Evolutionary conservation across 805 yeast genomes (phyloP), one percentile per base, ranked within the genome.

Genomic region (Pichia ethanolica): DNA sequence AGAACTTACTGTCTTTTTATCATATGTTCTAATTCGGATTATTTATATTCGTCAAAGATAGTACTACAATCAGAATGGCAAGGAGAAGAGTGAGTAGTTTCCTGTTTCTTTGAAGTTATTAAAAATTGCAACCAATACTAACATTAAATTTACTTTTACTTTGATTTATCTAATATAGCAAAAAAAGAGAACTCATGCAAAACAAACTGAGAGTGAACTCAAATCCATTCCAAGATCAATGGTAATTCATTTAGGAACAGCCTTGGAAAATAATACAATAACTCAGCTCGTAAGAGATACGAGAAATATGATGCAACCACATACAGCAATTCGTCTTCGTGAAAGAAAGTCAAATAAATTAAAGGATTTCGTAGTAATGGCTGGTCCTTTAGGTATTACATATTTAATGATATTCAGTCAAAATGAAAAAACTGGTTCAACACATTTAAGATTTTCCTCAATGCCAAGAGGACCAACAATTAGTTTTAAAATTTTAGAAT

Each of bases 341-440:
- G 99, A 93, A 68, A 75, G 98, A 45, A 88, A 87, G 63, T 73
- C 87, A 38, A 93, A 93, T 67, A 86, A 82, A 62, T 73, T 93
- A 56, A 88, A 86, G 65, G 99, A 91, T 69, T 93, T 86, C 59
- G 78, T 90, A n/a, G 96, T 89, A n/a, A 90, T 93, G 97, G 87
- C 97, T 37, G 98, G 98, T 6, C 98, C 98, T 12, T 72, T 93
- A 41, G 96, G 96, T 30, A 96, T 93, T 26, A 77, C 91, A 7
- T 96, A 91, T 68, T 68, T 93, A 61, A 80, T 93, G 69, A 72
- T 91, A 25, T 90, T 93, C 71, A 83, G 89, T 53, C 96, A 89
- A 64, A 78, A 86, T 37, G 84, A 81, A 57, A 75, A 75, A 39
- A 71, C 84, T 1, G 97, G 97, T 7, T 82, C 81, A 49, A 83